These are phyloP conservation scores for Boletellus deceptivus DNA, from an alignment of 1,284 basidiomycete genomes.

Conservation along the genomic window DNA sequence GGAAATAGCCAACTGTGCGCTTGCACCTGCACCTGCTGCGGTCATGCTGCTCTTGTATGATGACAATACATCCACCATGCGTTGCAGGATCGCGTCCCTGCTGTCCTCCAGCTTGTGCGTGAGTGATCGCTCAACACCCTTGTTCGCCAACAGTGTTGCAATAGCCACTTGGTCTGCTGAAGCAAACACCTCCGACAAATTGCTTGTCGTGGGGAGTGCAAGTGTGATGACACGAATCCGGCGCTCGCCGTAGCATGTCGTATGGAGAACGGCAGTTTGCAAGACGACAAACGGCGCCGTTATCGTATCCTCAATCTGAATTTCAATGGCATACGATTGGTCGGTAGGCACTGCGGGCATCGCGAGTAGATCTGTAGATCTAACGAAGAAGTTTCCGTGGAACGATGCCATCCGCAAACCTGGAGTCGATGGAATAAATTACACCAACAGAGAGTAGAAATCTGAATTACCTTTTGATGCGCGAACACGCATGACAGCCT, in stretches of 20 bases:
- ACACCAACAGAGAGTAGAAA: background rate
- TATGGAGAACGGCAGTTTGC: slow-evolving; percentile 95
- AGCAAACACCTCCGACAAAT: slow-evolving; percentile 91
- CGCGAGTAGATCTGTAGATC: slow-evolving; percentile 94
- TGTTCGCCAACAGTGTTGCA: slow-evolving; percentile 88
- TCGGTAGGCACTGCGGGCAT: slow-evolving; percentile 97
- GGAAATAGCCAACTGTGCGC: slow-evolving; percentile 88
- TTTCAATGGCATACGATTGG: slow-evolving; percentile 95
- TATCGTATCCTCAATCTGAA: slow-evolving; percentile 96
- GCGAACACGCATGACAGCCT: slow-evolving; percentile 97
- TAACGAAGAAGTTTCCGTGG: slow-evolving; percentile 99
- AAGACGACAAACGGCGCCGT: slow-evolving; percentile 92
- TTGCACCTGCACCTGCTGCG: slow-evolving; percentile 86
- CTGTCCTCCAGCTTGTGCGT: slow-evolving; percentile 93
- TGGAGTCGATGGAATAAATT: slow-evolving; percentile 28
- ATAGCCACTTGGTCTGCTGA: slow-evolving; percentile 95
- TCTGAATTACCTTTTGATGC: slow-evolving; percentile 74
- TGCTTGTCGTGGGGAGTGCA: slow-evolving; percentile 91
- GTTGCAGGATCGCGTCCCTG: slow-evolving; percentile 87
- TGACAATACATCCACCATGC: slow-evolving; percentile 85
- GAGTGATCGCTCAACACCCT: slow-evolving; percentile 92
- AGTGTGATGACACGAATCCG: slow-evolving; percentile 94
- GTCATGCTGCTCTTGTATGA: slow-evolving; percentile 99
- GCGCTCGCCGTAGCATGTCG: slow-evolving; percentile 93
- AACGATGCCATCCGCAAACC: slow-evolving; percentile 96